These are phyloP conservation scores for Suillus discolor DNA, from an alignment of 768 basidiomycete species.

Conservation along the genomic window DNA sequence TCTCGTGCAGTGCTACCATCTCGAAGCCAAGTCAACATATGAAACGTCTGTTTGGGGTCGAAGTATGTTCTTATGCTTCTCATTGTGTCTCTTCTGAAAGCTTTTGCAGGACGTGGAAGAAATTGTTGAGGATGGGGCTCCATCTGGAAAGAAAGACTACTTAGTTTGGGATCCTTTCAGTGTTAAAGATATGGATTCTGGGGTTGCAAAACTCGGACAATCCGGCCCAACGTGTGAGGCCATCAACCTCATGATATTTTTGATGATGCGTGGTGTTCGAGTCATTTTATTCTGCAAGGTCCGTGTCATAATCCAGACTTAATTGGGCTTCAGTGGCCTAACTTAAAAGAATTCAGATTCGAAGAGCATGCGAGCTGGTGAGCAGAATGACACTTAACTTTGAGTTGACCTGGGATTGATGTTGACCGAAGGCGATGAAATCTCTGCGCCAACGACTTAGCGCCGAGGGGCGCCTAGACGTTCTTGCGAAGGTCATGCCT, in stretches of 20 bases:
- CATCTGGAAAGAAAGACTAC: constrained; percentile 78
- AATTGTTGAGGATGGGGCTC: constrained; percentile 80
- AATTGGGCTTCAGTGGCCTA: neutral
- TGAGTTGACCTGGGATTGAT: neutral
- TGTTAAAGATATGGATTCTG: constrained; percentile 45
- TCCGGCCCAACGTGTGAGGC: constrained; percentile 68
- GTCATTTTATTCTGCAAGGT: constrained; percentile 92
- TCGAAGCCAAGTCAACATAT: constrained; percentile 76
- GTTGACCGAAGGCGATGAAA: constrained; percentile 70
- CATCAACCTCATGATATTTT: constrained; percentile 68
- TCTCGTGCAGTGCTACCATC: constrained; percentile 90
- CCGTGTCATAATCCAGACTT: constrained; percentile 5
- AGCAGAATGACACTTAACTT: constrained; percentile 18
- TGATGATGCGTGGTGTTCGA: constrained; percentile 81
- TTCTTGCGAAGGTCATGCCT: constrained; percentile 73
- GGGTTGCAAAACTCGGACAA: constrained; percentile 55
- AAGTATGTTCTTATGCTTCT: constrained; percentile 27
- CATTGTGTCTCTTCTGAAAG: neutral
- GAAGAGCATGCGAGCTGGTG: constrained; percentile 83
- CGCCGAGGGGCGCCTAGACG: constrained; percentile 74
- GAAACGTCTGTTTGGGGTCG: constrained; percentile 72
- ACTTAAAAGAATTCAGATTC: constrained; percentile 47
- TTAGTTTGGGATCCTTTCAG: constrained; percentile 73
- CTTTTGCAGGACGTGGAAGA: constrained; percentile 55
- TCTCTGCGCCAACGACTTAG: constrained; percentile 69